A percentile compares a stretch with the other conserved stretches of the same genome.
phyloP scores from a whole-genome alignment of 176 grass and related monocot genomes.

The Raddia distichophylla region DNA sequence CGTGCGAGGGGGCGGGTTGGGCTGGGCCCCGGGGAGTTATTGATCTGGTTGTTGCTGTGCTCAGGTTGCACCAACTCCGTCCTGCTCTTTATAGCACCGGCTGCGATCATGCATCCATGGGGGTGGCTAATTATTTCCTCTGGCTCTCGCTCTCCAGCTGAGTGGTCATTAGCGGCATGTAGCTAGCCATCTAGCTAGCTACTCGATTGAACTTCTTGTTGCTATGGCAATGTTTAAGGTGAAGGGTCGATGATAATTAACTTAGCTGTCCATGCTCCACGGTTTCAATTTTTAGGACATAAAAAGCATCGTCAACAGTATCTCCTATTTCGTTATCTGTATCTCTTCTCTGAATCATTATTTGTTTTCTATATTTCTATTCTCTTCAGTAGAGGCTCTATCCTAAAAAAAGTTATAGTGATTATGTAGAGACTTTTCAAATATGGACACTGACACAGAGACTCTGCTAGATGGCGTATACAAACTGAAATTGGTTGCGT shows the following conservation, averaged over 20 bases:
- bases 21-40: background rate
- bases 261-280: background rate
- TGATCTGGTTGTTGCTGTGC: constrained; percentile 12
- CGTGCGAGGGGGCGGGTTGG: background rate
- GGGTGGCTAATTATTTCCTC: constrained; percentile 40
- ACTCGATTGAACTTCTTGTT: no score
- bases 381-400: no score
- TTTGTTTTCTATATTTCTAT: no score
- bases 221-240: background rate
- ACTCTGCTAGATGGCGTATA: no score
- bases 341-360: no score
- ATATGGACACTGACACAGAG: no score
- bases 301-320: no score
- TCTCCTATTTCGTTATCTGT: no score
- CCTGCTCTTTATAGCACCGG: constrained; percentile 46
- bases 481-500: no score
- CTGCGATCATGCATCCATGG: background rate
- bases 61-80: constrained; percentile 33
- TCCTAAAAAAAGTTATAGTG: no score
- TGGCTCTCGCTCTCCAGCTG: background rate
- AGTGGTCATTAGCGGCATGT: background rate
- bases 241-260: background rate
- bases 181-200: background rate
- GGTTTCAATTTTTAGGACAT: background rate
- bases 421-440: no score